Base-by-base conservation (phyloP, 352 stramenopile genomes). In the Phytophthora palmivora region DNA sequence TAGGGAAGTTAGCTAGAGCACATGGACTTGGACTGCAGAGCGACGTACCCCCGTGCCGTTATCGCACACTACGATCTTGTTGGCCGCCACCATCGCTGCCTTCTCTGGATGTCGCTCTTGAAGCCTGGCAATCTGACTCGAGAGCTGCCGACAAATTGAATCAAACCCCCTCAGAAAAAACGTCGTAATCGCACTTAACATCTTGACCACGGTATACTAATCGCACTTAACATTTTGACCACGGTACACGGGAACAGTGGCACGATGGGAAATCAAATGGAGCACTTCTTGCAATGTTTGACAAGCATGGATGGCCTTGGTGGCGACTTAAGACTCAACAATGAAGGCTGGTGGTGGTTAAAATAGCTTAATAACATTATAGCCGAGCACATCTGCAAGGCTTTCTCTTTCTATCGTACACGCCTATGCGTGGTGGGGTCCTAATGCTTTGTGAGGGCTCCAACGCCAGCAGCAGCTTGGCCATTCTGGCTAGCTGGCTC, bases 41-140 rank as follows among this genome's bases (percentile, higher is more conserved):
- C 2, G 14, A 80, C 84, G 59, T 58, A 95, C 85, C 70, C 87
- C 87, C 42, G 87, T 94, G 69, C 87, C 87, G 71, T 96, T 94
- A 57, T 96, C 87, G 67, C 85, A 94, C 72, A 96, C 87, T 36
- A 96, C 77, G 70, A 96, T 92, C 70, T 91, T 92, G 73, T 90
- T 95, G 11, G 87, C 84, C 7, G 87, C 87, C 49, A 95, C 87
- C 87, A 95, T 95, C 16, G 50, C 28, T 49, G 44, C 34, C 18
- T 47, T 43, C 24, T 21, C 24, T 21, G 6, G 24, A 28, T 37
- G 18, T 6, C 7, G 12, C 37, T 21, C 28, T 49, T 32, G 9
- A 33, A 28, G n/a, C 28, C 48, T 45, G 30, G 36, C 54, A 44
- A 26, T 57, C 39, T 54, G 38, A 63, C 37, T 52, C 45, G 3